These are phyloP conservation scores for Microcyclospora pomicola DNA, from an alignment of 2,329 filamentous ascomycete genomes.

Conservation along the genomic window DNA sequence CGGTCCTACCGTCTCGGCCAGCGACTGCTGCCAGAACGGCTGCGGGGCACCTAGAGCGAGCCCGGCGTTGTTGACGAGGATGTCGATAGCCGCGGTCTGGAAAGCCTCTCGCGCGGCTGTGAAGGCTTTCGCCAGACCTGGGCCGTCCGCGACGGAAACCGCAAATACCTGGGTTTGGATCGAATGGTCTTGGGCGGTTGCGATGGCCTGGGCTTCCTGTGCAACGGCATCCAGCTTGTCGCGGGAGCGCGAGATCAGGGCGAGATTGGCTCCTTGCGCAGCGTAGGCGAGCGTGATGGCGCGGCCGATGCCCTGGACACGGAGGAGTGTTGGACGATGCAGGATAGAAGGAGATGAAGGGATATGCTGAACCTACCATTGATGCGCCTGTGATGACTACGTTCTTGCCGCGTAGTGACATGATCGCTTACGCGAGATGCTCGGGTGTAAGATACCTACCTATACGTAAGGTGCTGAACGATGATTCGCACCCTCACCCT, in stretches of 20 bases:
- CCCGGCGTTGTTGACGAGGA: conserved; percentile 37
- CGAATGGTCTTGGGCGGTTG: not conserved
- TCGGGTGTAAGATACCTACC: not conserved
- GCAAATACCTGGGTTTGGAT: conserved; percentile 15
- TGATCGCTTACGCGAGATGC: not conserved
- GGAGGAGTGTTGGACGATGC: not conserved
- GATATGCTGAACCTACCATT: conserved; percentile 4
- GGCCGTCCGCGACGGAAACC: conserved; percentile 22
- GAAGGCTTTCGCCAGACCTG: conserved; percentile 22
- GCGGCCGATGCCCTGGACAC: conserved; percentile 30
- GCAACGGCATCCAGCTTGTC: conserved; percentile 15
- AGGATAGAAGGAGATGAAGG: not conserved
- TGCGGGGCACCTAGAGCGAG: conserved; percentile 34
- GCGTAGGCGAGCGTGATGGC: conserved; percentile 30
- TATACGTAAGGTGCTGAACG: too few relatives aligned
- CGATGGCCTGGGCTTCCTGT: conserved; percentile 6
- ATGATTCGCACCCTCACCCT: too few relatives aligned
- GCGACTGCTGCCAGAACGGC: conserved; percentile 28
- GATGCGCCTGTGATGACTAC: conserved; percentile 11
- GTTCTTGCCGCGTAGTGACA: conserved; percentile 10
- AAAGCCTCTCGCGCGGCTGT: conserved; percentile 20
- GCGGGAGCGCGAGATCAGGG: conserved; percentile 30
- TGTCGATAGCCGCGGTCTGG: conserved; percentile 25
- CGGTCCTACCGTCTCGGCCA: conserved; percentile 26
- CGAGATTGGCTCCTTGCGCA: conserved; percentile 26